phyloP scores from a whole-genome alignment of 2,329 filamentous ascomycete species.

The Sporothrix pallida region DNA sequence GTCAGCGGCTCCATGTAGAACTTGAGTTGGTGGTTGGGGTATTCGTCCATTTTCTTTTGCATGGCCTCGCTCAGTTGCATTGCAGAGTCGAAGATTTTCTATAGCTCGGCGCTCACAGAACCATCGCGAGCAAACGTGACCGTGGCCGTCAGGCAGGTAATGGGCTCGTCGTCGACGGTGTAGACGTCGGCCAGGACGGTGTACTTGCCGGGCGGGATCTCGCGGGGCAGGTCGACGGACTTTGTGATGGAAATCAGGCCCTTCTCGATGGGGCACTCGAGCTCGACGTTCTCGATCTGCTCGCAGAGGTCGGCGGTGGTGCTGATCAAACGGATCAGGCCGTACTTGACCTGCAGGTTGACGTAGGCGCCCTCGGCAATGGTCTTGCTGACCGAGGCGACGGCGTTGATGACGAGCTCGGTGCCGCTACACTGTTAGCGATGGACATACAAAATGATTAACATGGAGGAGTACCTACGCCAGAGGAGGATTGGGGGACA shows the following conservation, averaged over 20 bases:
- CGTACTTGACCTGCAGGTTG: constrained; percentile 87
- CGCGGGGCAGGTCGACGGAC: constrained; percentile 79
- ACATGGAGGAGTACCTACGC: constrained; percentile 63
- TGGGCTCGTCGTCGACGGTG: constrained; percentile 71
- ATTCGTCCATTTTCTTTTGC: no score
- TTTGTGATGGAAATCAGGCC: constrained; percentile 77
- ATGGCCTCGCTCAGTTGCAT: neutral
- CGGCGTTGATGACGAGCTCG: constrained; percentile 77
- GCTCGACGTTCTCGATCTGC: constrained; percentile 83
- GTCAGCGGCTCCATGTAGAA: neutral
- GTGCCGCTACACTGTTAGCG: constrained; percentile 64
- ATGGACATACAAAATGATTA: neutral
- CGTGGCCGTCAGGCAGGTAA: constrained; percentile 84
- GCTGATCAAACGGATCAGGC: constrained; percentile 85
- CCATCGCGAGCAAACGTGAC: constrained; percentile 63
- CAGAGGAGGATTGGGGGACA: constrained; percentile 83
- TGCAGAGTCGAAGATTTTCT: neutral
- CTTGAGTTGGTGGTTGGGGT: neutral
- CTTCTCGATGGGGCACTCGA: constrained; percentile 85
- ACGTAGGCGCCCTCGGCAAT: constrained; percentile 83
- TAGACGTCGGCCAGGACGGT: constrained; percentile 85
- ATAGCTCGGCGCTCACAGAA: constrained; percentile 31
- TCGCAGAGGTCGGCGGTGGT: constrained; percentile 86
- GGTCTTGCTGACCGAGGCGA: constrained; percentile 72
- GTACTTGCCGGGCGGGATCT: constrained; percentile 95